These are phyloP conservation scores for Hapsidospora chrysogenum DNA, from an alignment of 495 filamentous ascomycete species.

Conservation along the genomic window DNA sequence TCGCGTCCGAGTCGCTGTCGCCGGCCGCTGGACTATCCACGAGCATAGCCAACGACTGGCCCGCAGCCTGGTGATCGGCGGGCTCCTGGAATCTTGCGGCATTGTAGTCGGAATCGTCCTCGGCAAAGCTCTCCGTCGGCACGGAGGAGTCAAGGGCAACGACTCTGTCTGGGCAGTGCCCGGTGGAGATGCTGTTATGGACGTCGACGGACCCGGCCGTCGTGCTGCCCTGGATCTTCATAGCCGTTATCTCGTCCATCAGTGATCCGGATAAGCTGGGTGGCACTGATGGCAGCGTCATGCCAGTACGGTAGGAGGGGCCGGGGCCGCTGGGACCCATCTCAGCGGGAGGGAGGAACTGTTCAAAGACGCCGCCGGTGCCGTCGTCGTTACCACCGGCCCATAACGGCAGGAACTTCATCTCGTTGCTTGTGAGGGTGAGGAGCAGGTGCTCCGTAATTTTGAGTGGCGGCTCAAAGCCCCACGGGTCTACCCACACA, in stretches of 20 bases:
- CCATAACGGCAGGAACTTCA: constrained; percentile 27
- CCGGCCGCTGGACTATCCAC: no score
- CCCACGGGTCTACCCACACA: background rate
- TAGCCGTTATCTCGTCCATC: constrained; percentile 4
- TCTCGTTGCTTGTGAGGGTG: constrained; percentile 17
- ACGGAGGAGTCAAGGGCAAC: constrained; percentile 4
- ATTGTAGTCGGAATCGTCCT: constrained; percentile 5
- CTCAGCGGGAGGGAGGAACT: constrained; percentile 17
- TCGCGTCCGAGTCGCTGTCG: background rate
- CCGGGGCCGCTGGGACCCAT: constrained; percentile 26
- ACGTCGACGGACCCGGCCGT: constrained; percentile 10
- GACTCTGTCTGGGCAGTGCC: constrained; percentile 3
- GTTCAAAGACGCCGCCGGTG: constrained; percentile 26
- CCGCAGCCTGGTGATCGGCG: constrained; percentile 10
- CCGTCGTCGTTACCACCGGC: constrained; percentile 28
- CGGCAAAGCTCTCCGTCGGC: constrained; percentile 8
- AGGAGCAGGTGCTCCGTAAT: constrained; percentile 16
- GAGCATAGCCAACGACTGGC: no score
- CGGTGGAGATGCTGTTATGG: constrained; percentile 10
- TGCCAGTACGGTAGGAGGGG: constrained; percentile 24
- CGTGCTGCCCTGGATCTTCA: constrained; percentile 7
- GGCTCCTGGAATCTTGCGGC: constrained; percentile 10
- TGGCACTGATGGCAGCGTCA: constrained; percentile 10
- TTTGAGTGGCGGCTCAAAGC: constrained; percentile 9
- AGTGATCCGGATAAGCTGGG: constrained; percentile 9